Conservation (phyloP, 1,284 basidiomycete species). For the Ganoderma lingzhi region DNA sequence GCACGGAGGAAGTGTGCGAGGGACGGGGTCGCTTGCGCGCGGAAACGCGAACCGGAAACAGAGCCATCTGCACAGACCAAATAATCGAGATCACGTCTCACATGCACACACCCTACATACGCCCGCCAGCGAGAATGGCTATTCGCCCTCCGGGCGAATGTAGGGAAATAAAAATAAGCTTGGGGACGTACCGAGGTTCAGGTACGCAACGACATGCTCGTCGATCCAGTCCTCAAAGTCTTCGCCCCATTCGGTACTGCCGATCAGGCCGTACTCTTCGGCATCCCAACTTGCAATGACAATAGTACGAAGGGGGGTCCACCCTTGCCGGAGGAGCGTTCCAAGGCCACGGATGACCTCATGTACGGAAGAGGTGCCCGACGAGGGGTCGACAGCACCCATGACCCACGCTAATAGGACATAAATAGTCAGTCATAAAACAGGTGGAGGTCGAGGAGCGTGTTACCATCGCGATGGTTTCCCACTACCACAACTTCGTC, state of each 20-base stretch:
- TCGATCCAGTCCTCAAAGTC: slow-evolving; percentile 86
- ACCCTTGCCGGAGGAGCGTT: slow-evolving; percentile 72
- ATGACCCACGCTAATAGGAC: slow-evolving; percentile 53
- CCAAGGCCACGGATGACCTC: slow-evolving; percentile 88
- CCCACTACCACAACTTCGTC: slow-evolving; percentile 91
- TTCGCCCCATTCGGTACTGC: slow-evolving; percentile 89
- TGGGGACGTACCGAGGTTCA: slow-evolving; percentile 73
- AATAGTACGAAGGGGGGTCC: slow-evolving; percentile 90
- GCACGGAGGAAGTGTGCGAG: slow-evolving; percentile 76
- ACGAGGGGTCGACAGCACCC: slow-evolving; percentile 87
- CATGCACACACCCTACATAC: slow-evolving; percentile 2
- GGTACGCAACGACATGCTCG: slow-evolving; percentile 81
- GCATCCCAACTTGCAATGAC: slow-evolving; percentile 92
- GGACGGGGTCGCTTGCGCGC: slow-evolving; percentile 71
- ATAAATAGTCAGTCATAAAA: neutral
- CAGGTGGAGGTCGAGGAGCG: neutral
- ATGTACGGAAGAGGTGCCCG: slow-evolving; percentile 84
- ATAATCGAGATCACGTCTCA: neutral
- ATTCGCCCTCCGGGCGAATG: neutral
- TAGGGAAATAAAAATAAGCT: slow-evolving; percentile 8
- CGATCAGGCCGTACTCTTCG: slow-evolving; percentile 91
- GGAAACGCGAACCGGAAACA: slow-evolving; percentile 72
- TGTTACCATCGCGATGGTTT: slow-evolving; percentile 83
- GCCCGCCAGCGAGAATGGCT: too few relatives aligned
- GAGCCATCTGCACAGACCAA: slow-evolving; percentile 55